Evolutionary conservation across 768 basidiomycete genomes (phyloP).

Genomic region (Boletellus sp.): DNA sequence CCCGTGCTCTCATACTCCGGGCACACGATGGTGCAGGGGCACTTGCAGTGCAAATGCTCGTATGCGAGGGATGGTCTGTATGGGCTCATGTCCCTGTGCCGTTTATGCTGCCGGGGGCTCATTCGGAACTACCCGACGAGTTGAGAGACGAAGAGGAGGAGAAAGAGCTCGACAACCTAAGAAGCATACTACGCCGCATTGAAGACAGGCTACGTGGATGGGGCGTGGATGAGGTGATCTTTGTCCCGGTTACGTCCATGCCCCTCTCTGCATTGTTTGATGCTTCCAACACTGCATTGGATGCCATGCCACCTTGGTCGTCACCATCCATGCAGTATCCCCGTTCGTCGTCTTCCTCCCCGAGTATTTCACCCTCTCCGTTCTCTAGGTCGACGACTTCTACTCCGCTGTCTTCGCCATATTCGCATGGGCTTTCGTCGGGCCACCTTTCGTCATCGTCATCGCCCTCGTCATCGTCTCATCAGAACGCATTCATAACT

Average conservation of each 20-base stretch:
- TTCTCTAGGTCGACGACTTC: slow-evolving; percentile 30
- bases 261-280: slow-evolving; percentile 23
- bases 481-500: slow-evolving; percentile 20
- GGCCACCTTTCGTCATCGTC: slow-evolving; percentile 26
- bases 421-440: slow-evolving; percentile 23
- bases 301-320: slow-evolving; percentile 19
- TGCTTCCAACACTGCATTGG: slow-evolving; percentile 17
- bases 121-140: slow-evolving; percentile 37
- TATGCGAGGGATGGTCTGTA: slow-evolving; percentile 64
- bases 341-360: slow-evolving; percentile 28
- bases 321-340: slow-evolving; percentile 25
- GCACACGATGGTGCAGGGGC: slow-evolving; percentile 76
- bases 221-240: slow-evolving; percentile 77
- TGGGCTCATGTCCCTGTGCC: slow-evolving; percentile 59
- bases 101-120: slow-evolving; percentile 30
- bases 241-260: slow-evolving; percentile 37
- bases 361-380: slow-evolving; percentile 31
- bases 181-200: slow-evolving; percentile 41
- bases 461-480: slow-evolving; percentile 23
- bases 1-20: slow-evolving; percentile 60
- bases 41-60: slow-evolving; percentile 75
- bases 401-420: slow-evolving; percentile 32
- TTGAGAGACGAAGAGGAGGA: slow-evolving; percentile 30
- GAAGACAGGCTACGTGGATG: slow-evolving; percentile 58
- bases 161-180: slow-evolving; percentile 38